phyloP scores from a whole-genome alignment of 331 rosid genomes.

The Rhamnella rubrinervis region DNA sequence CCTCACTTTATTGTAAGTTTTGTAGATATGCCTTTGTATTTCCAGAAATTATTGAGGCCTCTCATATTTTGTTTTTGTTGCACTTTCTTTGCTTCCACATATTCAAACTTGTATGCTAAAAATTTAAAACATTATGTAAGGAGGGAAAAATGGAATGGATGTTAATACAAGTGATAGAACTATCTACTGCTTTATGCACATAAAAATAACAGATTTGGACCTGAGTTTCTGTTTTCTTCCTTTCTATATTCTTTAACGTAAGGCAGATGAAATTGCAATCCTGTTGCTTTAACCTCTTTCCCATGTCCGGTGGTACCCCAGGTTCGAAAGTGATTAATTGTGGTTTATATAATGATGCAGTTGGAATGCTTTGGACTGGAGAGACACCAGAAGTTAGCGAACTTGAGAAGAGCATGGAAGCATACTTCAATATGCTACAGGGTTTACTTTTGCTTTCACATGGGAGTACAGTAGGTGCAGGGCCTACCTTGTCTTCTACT shows the following conservation, averaged over 20 bases:
- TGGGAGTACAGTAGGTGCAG: conserved; percentile 72
- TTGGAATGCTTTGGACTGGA: conserved; percentile 94
- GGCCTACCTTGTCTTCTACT: conserved; percentile 66
- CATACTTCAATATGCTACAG: conserved; percentile 70
- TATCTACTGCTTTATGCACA: not conserved
- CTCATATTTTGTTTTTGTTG: too few species aligned
- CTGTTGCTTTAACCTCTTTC: not conserved
- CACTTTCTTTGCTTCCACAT: too few species aligned
- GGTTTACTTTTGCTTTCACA: conserved; percentile 83
- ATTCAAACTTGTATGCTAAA: too few species aligned
- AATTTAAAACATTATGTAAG: not conserved
- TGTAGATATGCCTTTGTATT: too few species aligned
- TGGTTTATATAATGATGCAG: conserved; percentile 39
- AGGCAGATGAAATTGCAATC: not conserved
- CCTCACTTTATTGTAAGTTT: too few species aligned
- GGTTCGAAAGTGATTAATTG: conserved; percentile 16
- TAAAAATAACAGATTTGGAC: not conserved
- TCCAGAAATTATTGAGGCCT: too few species aligned
- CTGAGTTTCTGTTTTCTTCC: not conserved
- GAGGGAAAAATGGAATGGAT: not conserved
- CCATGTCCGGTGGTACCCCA: not conserved
- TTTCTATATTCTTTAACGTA: not conserved
- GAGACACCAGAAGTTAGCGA: conserved; percentile 48
- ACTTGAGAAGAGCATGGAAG: conserved; percentile 68
- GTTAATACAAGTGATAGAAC: not conserved